Percentiles rank a stretch among this genome's conserved stretches.
Evolutionary conservation across 2,329 filamentous ascomycete genomes (phyloP).

Genomic region (Aspergillus brasiliensis): DNA sequence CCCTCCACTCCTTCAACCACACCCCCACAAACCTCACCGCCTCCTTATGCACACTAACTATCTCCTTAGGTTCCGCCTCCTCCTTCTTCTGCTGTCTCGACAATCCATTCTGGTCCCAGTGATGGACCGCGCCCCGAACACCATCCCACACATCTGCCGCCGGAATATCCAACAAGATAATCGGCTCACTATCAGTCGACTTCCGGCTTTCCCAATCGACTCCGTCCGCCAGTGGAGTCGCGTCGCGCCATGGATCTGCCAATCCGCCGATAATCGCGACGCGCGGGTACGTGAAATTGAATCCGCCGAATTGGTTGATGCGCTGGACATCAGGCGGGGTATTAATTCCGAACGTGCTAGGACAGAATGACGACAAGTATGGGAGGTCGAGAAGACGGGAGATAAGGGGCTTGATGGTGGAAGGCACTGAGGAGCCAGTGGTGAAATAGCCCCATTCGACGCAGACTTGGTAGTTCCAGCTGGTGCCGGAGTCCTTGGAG

Average conservation of each 20-base stretch:
- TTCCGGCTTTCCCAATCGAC: conserved; percentile 52
- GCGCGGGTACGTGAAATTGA: conserved; percentile 70
- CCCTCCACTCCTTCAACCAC: conserved; percentile 66
- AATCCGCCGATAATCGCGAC: conserved; percentile 78
- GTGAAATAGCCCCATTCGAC: conserved; percentile 75
- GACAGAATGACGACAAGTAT: conserved; percentile 65
- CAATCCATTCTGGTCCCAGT: conserved; percentile 54
- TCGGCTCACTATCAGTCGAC: conserved; percentile 68
- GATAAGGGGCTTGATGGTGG: conserved; percentile 66
- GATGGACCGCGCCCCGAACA: conserved; percentile 68
- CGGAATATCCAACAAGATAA: conserved; percentile 61
- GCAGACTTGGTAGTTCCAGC: conserved; percentile 63
- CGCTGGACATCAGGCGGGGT: conserved; percentile 61
- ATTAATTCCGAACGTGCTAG: conserved; percentile 69
- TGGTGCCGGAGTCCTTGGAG: conserved; percentile 40
- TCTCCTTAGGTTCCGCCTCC: conserved; percentile 47
- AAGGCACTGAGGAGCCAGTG: conserved; percentile 70
- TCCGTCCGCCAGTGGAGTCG: conserved; percentile 69
- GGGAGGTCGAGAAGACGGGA: conserved; percentile 69
- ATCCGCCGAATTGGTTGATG: conserved; percentile 78
- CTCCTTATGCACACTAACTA: conserved; percentile 61
- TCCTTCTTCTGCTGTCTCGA: conserved; percentile 27
- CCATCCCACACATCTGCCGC: conserved; percentile 25
- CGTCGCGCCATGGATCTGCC: conserved; percentile 77
- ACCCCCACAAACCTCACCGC: conserved; percentile 64